Evolutionary conservation across 345 rosid genomes (phyloP), one percentile per base, ranked within the genome.

Genomic region (Salix viminalis): DNA sequence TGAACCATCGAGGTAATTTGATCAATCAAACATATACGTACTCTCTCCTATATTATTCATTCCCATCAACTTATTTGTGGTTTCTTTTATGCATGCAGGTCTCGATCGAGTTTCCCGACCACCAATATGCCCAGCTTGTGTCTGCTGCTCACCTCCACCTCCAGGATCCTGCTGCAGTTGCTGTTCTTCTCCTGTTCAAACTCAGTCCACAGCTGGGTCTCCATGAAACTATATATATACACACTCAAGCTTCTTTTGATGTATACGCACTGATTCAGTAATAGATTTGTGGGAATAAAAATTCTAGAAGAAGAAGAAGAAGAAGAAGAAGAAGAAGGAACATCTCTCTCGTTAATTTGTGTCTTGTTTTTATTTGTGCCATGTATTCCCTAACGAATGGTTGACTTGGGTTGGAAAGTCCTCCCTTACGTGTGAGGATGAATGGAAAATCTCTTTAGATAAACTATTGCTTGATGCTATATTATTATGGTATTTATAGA

Each of bases 151-250:
- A 6, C 82, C 85, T 60, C 71, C 85, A 4, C 84, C 84, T 15
- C 81, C 83, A 26, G 71, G 80, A 0, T 9, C 23, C 50, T 86
- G 89, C 26, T 84, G 83, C 75, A 32, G 12, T 11, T 83, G 83
- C 21, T 76, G 74, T 52, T 2, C 58, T 18, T 16, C 58, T 52
- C 58, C 58, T 19, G 7, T 19, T 19, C 9, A 19, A 52, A 1
- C 58, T 52, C n/a, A 52, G 5, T 52, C 58, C 0, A 52, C 23
- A 52, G 1, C 58, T 6, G 58, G 23, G 58, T 18, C 58, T 52
- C 58, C 58, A 18, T 52, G 58, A 52, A 52, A 2, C 58, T 52
- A 52, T 52, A 16, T 18, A 18, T 7, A 34, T 0, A 32, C 34
- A 32, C 34, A 34, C 6, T 18, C 8, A 1, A 3, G 58, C n/a